Base-by-base conservation (phyloP, 345 rosid species). In the Melastoma malabathricum region DNA sequence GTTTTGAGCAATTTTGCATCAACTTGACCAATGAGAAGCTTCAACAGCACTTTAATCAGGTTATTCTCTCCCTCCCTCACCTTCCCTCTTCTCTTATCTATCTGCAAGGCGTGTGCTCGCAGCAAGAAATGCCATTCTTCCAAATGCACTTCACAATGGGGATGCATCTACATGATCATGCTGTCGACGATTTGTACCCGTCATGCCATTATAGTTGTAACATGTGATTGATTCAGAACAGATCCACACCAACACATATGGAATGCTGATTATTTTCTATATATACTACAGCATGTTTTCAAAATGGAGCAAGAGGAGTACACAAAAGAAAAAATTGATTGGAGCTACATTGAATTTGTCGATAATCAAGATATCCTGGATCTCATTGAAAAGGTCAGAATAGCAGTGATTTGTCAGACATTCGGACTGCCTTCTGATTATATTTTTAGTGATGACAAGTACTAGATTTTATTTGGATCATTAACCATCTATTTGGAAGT, bases 251-350 rank as follows among this genome's bases (percentile, higher is more conserved):
- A 31, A 31, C 38, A 31, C 38, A 31, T 27, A 27, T 31, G 38
- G 44, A 47, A 18, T 46, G 13, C 43, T 47, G 25, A 31, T 49
- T 9, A 46, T 45, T 15, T 34, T 41, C 17, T 19, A 15, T 39
- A 31, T 51, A 66, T 15, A 18, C 18, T 16, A 56, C 96, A 92
- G 98, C 98, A 92, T 55, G 98, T 92, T 59, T 92, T 92, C 73
- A 92, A 92, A 78, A 88, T 92, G 98, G 98, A 90, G 76, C 98
- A 92, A 84, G 98, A 90, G 66, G 98, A 90, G 64, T 86, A 90
- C 68, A 82, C 78, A 15, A 92, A 84, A 67, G 98, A 92, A 76
- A 81, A 84, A 75, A 92, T 92, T 72, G 64, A 84, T 66, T 92
- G 98, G 98, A 92, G 98, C 78, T 92, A 87, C 79, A 92, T 92